Evolutionary conservation across 1,284 basidiomycete species (phyloP).

Genomic region (Ustilago nuda): DNA sequence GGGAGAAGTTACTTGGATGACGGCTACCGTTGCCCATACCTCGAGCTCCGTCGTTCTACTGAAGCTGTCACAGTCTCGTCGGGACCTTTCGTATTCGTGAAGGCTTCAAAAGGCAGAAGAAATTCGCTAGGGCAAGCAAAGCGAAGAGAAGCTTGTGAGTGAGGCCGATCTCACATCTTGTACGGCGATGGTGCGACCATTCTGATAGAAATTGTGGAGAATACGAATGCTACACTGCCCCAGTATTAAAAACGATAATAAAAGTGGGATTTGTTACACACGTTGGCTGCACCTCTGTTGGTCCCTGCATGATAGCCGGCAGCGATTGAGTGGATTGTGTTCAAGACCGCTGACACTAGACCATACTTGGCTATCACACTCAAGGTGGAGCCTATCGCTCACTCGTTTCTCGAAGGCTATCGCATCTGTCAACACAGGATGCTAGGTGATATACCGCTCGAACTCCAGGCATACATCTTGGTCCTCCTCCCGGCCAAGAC

Average conservation of each 20-base stretch:
- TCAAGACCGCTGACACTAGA: too few species aligned
- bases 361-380: too few species aligned
- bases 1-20: too few species aligned
- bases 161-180: neutral
- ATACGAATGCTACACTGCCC: conserved; percentile 3
- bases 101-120: too few species aligned
- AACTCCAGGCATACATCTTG: conserved; percentile 56
- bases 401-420: neutral
- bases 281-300: conserved; percentile 3
- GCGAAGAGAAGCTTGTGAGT: too few species aligned
- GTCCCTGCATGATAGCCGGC: conserved; percentile 30
- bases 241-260: neutral
- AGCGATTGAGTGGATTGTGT: neutral
- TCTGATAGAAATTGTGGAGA: conserved; percentile 18
- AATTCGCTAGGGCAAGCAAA: too few species aligned
- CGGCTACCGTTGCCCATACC: too few species aligned
- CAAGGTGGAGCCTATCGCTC: neutral
- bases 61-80: too few species aligned
- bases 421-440: conserved; percentile 12
- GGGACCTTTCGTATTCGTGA: too few species aligned
- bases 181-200: neutral
- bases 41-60: too few species aligned
- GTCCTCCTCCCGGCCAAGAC: conserved; percentile 38
- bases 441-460: conserved; percentile 39
- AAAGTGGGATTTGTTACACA: neutral